Evolutionary conservation across 1,284 basidiomycete genomes (phyloP).

Genomic region (Boletus sp.): DNA sequence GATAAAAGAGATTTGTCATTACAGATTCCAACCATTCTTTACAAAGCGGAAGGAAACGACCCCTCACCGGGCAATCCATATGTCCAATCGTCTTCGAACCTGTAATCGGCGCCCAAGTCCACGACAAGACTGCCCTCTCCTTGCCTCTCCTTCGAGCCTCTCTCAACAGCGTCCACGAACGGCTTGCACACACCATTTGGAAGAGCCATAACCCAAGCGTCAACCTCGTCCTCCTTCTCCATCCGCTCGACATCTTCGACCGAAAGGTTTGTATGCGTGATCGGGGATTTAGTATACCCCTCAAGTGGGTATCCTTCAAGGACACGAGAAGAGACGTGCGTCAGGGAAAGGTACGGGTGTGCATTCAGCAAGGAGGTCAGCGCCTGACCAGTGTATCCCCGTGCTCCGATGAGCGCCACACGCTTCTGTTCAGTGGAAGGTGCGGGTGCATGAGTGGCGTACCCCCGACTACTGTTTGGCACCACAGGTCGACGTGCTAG

Average conservation of each 20-base stretch:
- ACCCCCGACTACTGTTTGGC: slow-evolving; percentile 60
- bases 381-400: slow-evolving; percentile 95
- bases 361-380: slow-evolving; percentile 82
- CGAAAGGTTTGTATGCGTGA: slow-evolving; percentile 84
- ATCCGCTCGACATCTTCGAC: slow-evolving; percentile 79
- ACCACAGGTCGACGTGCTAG: slow-evolving; percentile 53
- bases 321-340: slow-evolving; percentile 96
- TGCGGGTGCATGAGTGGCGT: slow-evolving; percentile 55
- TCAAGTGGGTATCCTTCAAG: slow-evolving; percentile 83
- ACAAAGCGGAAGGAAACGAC: slow-evolving; percentile 27
- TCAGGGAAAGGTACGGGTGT: slow-evolving; percentile 88
- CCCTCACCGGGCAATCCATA: slow-evolving; percentile 98
- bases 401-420: slow-evolving; percentile 94
- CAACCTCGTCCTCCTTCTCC: slow-evolving; percentile 87
- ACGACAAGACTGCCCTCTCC: slow-evolving; percentile 76
- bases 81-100: slow-evolving; percentile 94
- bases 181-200: slow-evolving; percentile 98
- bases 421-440: slow-evolving; percentile 74
- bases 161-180: slow-evolving; percentile 95
- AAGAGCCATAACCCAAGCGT: slow-evolving; percentile 98
- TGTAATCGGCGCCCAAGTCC: slow-evolving; percentile 94
- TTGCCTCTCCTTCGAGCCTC: slow-evolving; percentile 63
- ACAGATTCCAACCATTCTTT: slow-evolving; percentile 20
- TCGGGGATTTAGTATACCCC: slow-evolving; percentile 79
- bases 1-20: slow-evolving; percentile 34